Base-by-base conservation (phyloP, 2,329 filamentous ascomycete species). In the Shiraia sp. region DNA sequence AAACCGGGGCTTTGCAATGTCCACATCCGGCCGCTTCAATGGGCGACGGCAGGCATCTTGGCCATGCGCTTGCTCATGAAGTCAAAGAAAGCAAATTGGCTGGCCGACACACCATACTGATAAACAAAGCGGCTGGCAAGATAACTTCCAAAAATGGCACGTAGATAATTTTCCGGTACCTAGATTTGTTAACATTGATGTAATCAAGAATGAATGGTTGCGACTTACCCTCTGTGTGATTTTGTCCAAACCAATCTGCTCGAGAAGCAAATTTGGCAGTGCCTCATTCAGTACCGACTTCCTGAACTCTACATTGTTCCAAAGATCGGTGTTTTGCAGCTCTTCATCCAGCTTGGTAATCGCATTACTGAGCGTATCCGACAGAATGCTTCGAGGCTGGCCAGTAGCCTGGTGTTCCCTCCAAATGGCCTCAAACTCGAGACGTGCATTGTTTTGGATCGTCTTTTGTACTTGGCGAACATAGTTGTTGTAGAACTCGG, bases 381-480 rank as follows among this genome's bases (percentile, higher is more conserved):
- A 95, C 41, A 99, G 79, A n/a, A 91, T 82, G 48, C 90, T 95
- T 49, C 91, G 83, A 15, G 89, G 75, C 40, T 85, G 77, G 37
- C 89, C 88, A 2, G 88, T 96, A 66, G 85, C 73, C 72, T 93
- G 84, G 65, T 95, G 83, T 72, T 99, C 93, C 53, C 89, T 84
- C 93, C 93, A 99, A 74, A 99, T 95, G 30, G 93, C 93, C 74
- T 99, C 93, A 57, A 99, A 99, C 72, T 99, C 93, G 25, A 99
- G 83, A 12, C 83, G 78, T 2, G 93, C 93, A 57, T 99, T 99
- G 59, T 90, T 84, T 71, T 88, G 83, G 68, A 99, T 97, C 64
- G 86, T 90, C 51, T 82, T 80, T 73, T 99, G 93, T 2, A 99
- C 93, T 63, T 90, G 81, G 68, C 87, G 87, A 59, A 99, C 93